phyloP scores from a whole-genome alignment of 2,329 filamentous ascomycete species.

The Fusarium oligoseptatum region DNA sequence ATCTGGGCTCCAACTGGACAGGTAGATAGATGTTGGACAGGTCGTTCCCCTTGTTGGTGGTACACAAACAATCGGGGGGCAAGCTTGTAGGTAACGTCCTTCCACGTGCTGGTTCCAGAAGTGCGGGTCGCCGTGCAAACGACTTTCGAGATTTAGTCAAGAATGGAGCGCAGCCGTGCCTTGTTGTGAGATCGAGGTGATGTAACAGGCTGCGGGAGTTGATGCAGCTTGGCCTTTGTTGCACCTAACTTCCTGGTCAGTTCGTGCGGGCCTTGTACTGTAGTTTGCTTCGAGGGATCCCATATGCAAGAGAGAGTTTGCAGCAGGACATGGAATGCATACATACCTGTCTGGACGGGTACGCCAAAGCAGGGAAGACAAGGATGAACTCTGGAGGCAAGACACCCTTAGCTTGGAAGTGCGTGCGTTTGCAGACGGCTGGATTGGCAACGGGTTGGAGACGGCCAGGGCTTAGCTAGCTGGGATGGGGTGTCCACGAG shows the following conservation, averaged over 20 bases:
- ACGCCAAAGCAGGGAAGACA: slow-evolving; percentile 27
- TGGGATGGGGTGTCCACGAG: slow-evolving; percentile 42
- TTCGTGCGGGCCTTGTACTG: slow-evolving; percentile 26
- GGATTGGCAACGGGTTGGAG: slow-evolving; percentile 39
- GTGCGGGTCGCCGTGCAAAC: slow-evolving; percentile 42
- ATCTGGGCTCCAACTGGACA: slow-evolving; percentile 2
- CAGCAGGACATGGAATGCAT: slow-evolving; percentile 22
- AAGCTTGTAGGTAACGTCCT: slow-evolving; percentile 34
- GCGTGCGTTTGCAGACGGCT: slow-evolving; percentile 29
- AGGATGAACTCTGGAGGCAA: slow-evolving; percentile 37
- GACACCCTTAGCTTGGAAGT: slow-evolving; percentile 35
- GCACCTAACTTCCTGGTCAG: slow-evolving; percentile 38
- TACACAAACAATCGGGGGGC: slow-evolving; percentile 19
- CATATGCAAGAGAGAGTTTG: slow-evolving; percentile 23
- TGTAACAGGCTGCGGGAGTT: slow-evolving; percentile 28
- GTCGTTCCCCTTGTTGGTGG: slow-evolving; percentile 14
- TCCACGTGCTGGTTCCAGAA: slow-evolving; percentile 44
- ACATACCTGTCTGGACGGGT: slow-evolving; percentile 24
- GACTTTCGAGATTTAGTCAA: slow-evolving; percentile 31
- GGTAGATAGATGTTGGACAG: slow-evolving; percentile 3
- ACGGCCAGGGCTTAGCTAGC: slow-evolving; percentile 43
- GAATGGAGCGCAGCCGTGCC: slow-evolving; percentile 22
- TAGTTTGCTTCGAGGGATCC: slow-evolving; percentile 31
- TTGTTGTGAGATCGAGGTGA: slow-evolving; percentile 22
- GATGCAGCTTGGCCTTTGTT: slow-evolving; percentile 32